phyloP scores from a whole-genome alignment of 208 protist genomes.

The Leishmania major region DNA sequence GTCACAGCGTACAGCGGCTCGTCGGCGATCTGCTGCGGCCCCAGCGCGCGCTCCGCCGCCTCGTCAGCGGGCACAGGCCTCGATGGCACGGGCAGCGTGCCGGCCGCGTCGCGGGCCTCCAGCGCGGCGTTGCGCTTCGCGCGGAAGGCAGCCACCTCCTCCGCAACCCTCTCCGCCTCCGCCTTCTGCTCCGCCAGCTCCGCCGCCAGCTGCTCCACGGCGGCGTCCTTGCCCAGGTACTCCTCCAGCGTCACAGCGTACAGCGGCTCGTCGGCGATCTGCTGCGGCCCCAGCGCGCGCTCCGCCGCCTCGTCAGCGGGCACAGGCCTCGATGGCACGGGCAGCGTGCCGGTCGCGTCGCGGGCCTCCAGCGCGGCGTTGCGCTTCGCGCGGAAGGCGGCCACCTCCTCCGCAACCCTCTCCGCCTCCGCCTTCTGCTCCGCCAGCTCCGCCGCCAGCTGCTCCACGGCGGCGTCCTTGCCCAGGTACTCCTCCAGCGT shows the following conservation, averaged over 20 bases:
- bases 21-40: neutral
- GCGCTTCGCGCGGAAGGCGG: constrained; percentile 24
- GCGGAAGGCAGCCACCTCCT: constrained; percentile 10
- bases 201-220: neutral
- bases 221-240: no score
- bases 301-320: constrained; percentile 7
- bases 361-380: constrained; percentile 36
- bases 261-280: constrained; percentile 34
- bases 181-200: constrained; percentile 1
- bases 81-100: constrained; percentile 26
- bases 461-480: neutral
- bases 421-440: constrained; percentile 1
- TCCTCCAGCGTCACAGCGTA: constrained; percentile 28
- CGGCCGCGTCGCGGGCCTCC: constrained; percentile 29
- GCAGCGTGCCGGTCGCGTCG: constrained; percentile 35
- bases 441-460: constrained; percentile 9
- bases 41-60: neutral
- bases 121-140: neutral
- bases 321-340: constrained; percentile 9
- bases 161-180: neutral
- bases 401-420: constrained; percentile 3
- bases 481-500: constrained; percentile 21
- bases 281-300: constrained; percentile 15
- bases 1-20: neutral
- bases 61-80: neutral